phyloP scores from a whole-genome alignment of 106 monocot genomes.

The Acorus calamus region DNA sequence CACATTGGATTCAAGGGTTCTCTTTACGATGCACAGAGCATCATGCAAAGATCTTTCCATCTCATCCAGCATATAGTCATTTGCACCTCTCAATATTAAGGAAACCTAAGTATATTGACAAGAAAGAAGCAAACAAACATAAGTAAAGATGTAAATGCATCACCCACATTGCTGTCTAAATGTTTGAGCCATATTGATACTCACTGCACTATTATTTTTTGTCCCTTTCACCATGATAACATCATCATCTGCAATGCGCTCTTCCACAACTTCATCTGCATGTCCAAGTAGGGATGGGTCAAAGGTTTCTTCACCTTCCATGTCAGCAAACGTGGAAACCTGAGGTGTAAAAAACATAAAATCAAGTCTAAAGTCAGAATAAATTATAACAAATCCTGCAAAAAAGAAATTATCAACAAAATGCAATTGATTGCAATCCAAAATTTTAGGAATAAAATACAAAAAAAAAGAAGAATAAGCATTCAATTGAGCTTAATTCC shows the following conservation, averaged over 20 bases:
- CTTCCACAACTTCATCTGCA: constrained; percentile 93
- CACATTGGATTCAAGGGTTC: constrained; percentile 83
- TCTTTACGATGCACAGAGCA: constrained; percentile 91
- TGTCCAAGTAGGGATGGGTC: constrained; percentile 75
- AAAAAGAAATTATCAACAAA: neutral
- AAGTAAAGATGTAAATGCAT: too few relatives aligned
- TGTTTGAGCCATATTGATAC: constrained; percentile 8
- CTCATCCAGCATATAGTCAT: constrained; percentile 98
- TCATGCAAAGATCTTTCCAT: constrained; percentile 96
- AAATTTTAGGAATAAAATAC: too few relatives aligned
- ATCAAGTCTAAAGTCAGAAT: neutral
- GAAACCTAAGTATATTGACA: constrained; percentile 53
- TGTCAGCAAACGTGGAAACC: constrained; percentile 98
- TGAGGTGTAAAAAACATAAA: constrained; percentile 3
- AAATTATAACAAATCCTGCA: neutral
- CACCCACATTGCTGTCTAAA: too few relatives aligned
- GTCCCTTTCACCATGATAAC: constrained; percentile 93
- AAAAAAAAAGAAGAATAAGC: too few relatives aligned
- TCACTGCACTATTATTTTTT: constrained; percentile 82
- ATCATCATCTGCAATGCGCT: constrained; percentile 91
- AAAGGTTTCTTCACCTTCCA: constrained; percentile 99
- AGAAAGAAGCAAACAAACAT: neutral
- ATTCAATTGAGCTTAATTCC: too few relatives aligned
- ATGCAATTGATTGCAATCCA: neutral
- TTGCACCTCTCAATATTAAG: constrained; percentile 87